Conservation (phyloP, 1,284 basidiomycete genomes). For the Ustilago esculenta region DNA sequence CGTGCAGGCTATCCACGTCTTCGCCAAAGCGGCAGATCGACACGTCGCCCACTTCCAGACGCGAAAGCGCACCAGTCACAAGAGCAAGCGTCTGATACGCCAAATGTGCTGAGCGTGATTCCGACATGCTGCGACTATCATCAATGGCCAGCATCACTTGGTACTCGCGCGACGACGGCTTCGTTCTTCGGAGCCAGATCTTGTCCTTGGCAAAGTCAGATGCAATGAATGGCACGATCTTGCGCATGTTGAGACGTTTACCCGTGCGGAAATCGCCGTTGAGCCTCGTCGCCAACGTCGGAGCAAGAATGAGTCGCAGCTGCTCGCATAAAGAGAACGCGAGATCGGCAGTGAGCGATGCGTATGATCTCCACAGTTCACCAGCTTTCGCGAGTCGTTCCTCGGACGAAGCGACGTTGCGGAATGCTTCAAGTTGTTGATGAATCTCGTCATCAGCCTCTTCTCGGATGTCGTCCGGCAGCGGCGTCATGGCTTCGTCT, state of each 20-base stretch:
- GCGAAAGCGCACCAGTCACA: conserved; percentile 87
- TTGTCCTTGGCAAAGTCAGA: conserved; percentile 99
- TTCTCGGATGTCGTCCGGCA: conserved; percentile 54
- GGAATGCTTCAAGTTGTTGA: conserved; percentile 69
- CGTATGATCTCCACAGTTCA: conserved; percentile 88
- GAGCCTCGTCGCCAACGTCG: conserved; percentile 90
- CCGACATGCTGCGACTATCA: conserved; percentile 96
- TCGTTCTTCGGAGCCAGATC: conserved; percentile 95
- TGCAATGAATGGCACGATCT: conserved; percentile 97
- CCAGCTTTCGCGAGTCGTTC: conserved; percentile 74
- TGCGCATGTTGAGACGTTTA: conserved; percentile 98
- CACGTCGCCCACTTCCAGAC: conserved; percentile 93
- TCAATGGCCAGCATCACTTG: conserved; percentile 94
- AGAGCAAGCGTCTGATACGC: conserved; percentile 94
- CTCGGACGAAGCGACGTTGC: conserved; percentile 73
- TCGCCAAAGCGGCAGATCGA: conserved; percentile 92
- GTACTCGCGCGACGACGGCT: conserved; percentile 92
- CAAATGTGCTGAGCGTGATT: conserved; percentile 89
- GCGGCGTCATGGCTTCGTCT: conserved; percentile 51
- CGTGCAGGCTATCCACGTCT: conserved; percentile 85
- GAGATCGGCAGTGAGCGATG: conserved; percentile 87
- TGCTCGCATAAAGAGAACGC: conserved; percentile 84
- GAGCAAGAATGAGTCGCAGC: conserved; percentile 93
- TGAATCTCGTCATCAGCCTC: conserved; percentile 61
- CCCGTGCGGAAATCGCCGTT: conserved; percentile 98